Evolutionary conservation across 345 rosid genomes (phyloP), one percentile per base, ranked within the genome.

Genomic region (Aethionema arabicum): DNA sequence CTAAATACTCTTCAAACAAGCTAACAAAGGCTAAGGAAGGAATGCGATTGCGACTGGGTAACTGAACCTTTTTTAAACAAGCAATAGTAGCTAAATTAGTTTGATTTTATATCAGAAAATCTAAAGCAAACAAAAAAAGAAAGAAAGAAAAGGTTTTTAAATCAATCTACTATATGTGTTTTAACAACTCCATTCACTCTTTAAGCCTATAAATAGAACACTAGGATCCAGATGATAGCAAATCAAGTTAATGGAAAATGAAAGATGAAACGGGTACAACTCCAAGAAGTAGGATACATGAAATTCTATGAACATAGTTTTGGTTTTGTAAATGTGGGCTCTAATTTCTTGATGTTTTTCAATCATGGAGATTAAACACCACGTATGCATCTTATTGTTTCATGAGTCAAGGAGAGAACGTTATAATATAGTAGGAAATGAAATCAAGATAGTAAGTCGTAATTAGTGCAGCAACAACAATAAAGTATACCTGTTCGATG

Each of bases 401-500:
- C 56, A 13, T 11, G 4, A 13, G 4, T 56, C 14, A 21, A 21
- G 27, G 1, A 57, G 42, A 55, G 39, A 50, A n/a, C 12, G 36
- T 58, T 48, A 6, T 67, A 14, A 52, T 33, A 35, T 8, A 6
- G 35, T 32, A 6, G 42, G 27, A 52, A 53, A 43, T 43, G 4
- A 5, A 63, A 6, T 13, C 6, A 66, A 16, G 30, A 65, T 21
- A 33, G 33, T 29, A 39, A 38, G 3, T 47, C 1, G 0, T 16
- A 40, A 33, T 2, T 3, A 52, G 29, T 39, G 35, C 32, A 52
- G 29, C 35, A 8, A 15, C 3, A 55, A 66, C 35, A 8, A 15
- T 5, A 55, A 66, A 52, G 46, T 69, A 55, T 85, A 92, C 98
- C 96, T 76, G 65, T 70, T 75, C 87, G 44, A 89, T 79, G 59